Conservation (phyloP, 768 basidiomycete genomes). For the Agrocybe praecox region DNA sequence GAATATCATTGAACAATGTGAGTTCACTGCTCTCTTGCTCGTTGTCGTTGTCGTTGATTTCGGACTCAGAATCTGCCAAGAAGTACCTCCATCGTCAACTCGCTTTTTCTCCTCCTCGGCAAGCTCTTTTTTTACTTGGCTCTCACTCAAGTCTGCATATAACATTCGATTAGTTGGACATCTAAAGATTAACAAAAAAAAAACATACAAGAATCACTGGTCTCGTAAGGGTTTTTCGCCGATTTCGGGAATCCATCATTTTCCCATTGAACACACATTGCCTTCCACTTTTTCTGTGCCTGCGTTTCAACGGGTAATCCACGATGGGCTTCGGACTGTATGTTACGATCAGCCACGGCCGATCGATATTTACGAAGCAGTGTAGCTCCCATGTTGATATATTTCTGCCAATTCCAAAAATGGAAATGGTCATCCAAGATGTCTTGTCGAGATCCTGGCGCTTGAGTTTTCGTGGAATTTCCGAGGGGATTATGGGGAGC, state of each 20-base stretch:
- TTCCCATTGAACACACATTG: conserved; percentile 5
- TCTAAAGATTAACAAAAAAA: not conserved
- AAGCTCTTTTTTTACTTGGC: not conserved
- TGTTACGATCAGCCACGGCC: not conserved
- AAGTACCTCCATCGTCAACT: not conserved
- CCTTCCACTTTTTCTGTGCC: too few relatives aligned
- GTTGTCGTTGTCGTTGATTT: too few relatives aligned
- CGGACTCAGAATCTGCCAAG: too few relatives aligned
- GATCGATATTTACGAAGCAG: not conserved
- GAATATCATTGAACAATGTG: too few relatives aligned
- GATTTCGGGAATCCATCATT: not conserved
- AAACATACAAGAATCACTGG: not conserved
- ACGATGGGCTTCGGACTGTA: not conserved
- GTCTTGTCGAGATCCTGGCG: too few relatives aligned
- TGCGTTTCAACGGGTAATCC: not conserved
- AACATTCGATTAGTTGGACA: not conserved
- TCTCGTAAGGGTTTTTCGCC: conserved; percentile 1
- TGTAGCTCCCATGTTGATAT: not conserved
- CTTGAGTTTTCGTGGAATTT: too few relatives aligned
- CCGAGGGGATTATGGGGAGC: too few relatives aligned
- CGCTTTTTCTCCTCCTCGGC: too few relatives aligned
- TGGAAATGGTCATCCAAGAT: too few relatives aligned
- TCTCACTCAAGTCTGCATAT: not conserved
- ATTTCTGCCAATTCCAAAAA: not conserved
- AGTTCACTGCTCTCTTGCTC: too few relatives aligned